Percentiles rank a stretch among this genome's conserved stretches.
Conservation (phyloP, 768 basidiomycete species). For the Lanmaoa pseudosensibilis region DNA sequence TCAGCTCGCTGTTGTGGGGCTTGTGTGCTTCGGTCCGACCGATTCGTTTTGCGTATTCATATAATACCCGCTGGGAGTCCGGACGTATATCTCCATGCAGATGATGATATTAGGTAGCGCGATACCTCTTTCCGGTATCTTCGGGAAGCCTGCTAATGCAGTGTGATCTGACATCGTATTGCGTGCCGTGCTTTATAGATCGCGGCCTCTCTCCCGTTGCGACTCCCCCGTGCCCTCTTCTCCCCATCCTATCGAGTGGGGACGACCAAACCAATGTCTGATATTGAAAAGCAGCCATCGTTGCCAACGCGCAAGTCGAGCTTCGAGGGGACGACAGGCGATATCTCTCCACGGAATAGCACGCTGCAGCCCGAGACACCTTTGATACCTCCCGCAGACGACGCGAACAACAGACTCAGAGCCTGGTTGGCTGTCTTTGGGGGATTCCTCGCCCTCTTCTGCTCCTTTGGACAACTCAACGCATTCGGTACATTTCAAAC, state of each 20-base stretch:
- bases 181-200: conserved; percentile 30
- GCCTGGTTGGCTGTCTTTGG: conserved; percentile 58
- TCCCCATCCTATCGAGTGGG: conserved; percentile 3
- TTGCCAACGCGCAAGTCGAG: conserved; percentile 21
- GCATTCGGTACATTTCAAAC: conserved; percentile 73
- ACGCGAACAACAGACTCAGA: conserved; percentile 15
- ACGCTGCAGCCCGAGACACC: conserved; percentile 23
- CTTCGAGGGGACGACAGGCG: conserved; percentile 19
- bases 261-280: conserved; percentile 25
- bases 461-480: conserved; percentile 70
- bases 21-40: conserved; percentile 6
- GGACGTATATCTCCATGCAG: conserved; percentile 5
- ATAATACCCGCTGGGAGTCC: conserved; percentile 11
- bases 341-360: conserved; percentile 23
- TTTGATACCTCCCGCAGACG: conserved; percentile 10
- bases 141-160: conserved; percentile 25
- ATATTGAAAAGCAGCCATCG: conserved; percentile 31
- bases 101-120: conserved; percentile 12
- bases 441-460: conserved; percentile 64
- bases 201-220: conserved; percentile 2
- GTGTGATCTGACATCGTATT: conserved; percentile 23
- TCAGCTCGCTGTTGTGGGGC: background rate
- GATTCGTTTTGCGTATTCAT: conserved; percentile 8
- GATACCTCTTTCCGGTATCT: conserved; percentile 24
- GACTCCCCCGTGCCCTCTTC: conserved; percentile 15